Conservation (phyloP, 257 asterid genomes). For the Solanum pimpinellifolium region DNA sequence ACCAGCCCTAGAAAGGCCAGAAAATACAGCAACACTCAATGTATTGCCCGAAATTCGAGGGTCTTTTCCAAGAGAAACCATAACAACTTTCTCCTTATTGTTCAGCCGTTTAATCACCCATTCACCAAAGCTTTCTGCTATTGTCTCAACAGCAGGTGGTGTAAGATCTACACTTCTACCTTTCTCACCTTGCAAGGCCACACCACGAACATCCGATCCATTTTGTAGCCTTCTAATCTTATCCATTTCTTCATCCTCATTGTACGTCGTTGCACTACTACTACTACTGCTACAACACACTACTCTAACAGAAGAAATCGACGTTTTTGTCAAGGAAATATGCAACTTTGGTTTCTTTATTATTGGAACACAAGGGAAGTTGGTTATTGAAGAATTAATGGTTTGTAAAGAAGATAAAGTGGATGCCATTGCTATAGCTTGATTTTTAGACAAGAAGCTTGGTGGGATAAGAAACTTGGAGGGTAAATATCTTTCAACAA, state of each 20-base stretch:
- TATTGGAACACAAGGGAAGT: constrained; percentile 13
- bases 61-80: constrained; percentile 70
- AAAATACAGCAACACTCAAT: constrained; percentile 57
- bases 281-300: constrained; percentile 14
- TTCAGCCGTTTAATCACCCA: constrained; percentile 46
- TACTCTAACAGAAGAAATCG: not conserved
- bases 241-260: constrained; percentile 78
- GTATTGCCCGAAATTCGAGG: constrained; percentile 68
- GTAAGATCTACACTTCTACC: constrained; percentile 63
- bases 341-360: constrained; percentile 14
- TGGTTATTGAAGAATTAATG: constrained; percentile 13
- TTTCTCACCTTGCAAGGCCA: constrained; percentile 74
- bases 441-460: not conserved
- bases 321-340: constrained; percentile 4
- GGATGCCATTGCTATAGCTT: constrained; percentile 30
- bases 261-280: constrained; percentile 18
- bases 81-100: constrained; percentile 16
- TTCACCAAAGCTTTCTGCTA: constrained; percentile 89
- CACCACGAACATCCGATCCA: constrained; percentile 92
- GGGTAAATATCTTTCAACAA: constrained; percentile 42
- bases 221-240: constrained; percentile 69
- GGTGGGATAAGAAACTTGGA: constrained; percentile 6
- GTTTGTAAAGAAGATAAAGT: constrained; percentile 15
- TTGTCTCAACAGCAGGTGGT: constrained; percentile 83
- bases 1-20: constrained; percentile 68